Evolutionary conservation across 2,329 filamentous ascomycete genomes (phyloP), one percentile per base, ranked within the genome.

Genomic region (Penicillium carneum): DNA sequence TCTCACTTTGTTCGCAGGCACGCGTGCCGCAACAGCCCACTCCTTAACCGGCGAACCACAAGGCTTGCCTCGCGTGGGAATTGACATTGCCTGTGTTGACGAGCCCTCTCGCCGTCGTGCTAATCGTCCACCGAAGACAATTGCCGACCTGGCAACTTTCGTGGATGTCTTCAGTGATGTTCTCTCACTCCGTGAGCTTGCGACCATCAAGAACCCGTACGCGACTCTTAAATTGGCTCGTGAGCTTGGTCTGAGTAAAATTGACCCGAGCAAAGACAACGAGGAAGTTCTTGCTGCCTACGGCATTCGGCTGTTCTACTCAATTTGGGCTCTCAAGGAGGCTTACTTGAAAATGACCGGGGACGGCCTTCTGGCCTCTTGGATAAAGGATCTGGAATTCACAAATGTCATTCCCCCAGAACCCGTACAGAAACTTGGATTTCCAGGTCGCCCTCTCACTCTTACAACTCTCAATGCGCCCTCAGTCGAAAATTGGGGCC

Each of bases 271-370:
- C 1, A 47, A 56, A 9, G 34, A 57, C 14, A 29, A 20, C 31
- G 41, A 70, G 69, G 38, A 65, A 60, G 47, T 59, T 66, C 70
- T 67, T 82, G 42, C 81, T 86, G n/a, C 81, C 38, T 82, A 84
- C 18, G 86, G 87, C 50, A 72, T 88, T 20, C 79, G 87, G 0
- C 78, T 86, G 1, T 89, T 89, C 71, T 89, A 88, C 66, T 83
- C 86, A 0, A 87, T 84, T 69, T 89, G 87, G 84, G 85, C 84
- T 66, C 82, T 87, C 58, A 89, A 89, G 70, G 87, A 89, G 70
- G 86, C 87, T 0, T 89, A 88, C 73, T 85, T 89, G 71, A 89
- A 89, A 76, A 84, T 89, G 70, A 85, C 86, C 4, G 87, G 87
- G 7, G 87, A 89, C 70, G 87, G 86, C 0, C 74, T 89, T 18